These are phyloP conservation scores for Cicer arietinum DNA, from an alignment of 306 rosid genomes.

Conservation along the genomic window DNA sequence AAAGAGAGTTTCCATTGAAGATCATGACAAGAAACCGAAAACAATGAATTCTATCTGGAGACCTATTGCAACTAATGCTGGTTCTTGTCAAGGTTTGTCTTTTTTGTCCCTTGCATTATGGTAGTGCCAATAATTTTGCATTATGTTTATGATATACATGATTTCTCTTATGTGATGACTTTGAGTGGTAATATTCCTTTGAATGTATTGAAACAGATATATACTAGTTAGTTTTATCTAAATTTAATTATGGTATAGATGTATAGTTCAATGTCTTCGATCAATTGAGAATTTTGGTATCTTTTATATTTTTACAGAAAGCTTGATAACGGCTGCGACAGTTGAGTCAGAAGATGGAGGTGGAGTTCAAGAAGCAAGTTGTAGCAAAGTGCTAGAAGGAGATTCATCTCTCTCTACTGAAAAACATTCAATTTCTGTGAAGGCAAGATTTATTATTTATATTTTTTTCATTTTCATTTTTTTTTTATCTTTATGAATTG, in stretches of 20 bases:
- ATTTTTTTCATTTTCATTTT: constrained; percentile 11
- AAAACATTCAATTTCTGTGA: constrained; percentile 67
- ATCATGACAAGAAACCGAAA: constrained; percentile 49
- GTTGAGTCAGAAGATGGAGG: constrained; percentile 49
- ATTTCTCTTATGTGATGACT: constrained; percentile 4
- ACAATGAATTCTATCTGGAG: constrained; percentile 57
- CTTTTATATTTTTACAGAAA: constrained; percentile 41
- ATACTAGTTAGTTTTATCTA: constrained; percentile 17
- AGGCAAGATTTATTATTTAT: constrained; percentile 64
- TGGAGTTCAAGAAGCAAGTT: constrained; percentile 49
- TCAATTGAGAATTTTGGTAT: constrained; percentile 16
- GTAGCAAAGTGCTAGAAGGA: constrained; percentile 51
- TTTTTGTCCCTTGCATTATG: constrained; percentile 1
- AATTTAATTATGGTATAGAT: constrained; percentile 10
- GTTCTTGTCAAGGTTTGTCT: constrained; percentile 64
- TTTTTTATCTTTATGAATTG: constrained; percentile 12
- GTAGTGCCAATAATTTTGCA: neutral
- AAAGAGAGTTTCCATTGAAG: constrained; percentile 48
- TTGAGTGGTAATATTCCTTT: constrained; percentile 3
- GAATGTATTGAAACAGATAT: neutral
- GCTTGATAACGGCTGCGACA: constrained; percentile 43
- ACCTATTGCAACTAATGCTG: constrained; percentile 62
- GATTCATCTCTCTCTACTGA: constrained; percentile 52
- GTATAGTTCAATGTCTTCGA: constrained; percentile 6
- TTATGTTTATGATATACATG: neutral